Conservation (phyloP, 495 filamentous ascomycete genomes). For the Xylaria cubensis region DNA sequence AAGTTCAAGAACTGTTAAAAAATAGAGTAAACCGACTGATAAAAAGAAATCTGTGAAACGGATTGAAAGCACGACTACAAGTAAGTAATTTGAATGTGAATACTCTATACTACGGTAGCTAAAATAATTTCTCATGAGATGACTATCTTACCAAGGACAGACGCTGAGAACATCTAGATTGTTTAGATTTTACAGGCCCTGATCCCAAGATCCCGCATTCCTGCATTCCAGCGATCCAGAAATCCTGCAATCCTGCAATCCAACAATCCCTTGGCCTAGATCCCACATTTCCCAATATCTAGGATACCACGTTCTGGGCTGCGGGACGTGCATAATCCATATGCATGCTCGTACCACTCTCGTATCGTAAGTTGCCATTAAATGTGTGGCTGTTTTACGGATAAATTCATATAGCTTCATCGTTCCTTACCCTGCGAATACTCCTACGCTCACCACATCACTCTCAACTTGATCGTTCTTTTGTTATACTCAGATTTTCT, state of each 20-base stretch:
- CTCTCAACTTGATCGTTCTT: slow-evolving; percentile 15
- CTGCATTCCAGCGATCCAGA: slow-evolving; percentile 31
- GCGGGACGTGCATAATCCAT: not conserved
- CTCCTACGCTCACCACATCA: slow-evolving; percentile 17
- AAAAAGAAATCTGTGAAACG: not conserved
- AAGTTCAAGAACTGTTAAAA: not conserved
- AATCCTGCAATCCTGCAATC: slow-evolving; percentile 31
- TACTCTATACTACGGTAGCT: not conserved
- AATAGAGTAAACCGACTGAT: not conserved
- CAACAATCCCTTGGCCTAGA: slow-evolving; percentile 26
- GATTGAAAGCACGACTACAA: not conserved
- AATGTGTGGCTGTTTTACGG: slow-evolving; percentile 3
- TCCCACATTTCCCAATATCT: slow-evolving; percentile 21
- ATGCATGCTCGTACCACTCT: slow-evolving; percentile 6
- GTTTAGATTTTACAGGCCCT: slow-evolving; percentile 14
- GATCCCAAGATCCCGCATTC: slow-evolving; percentile 39
- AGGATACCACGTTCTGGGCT: not conserved
- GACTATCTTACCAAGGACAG: slow-evolving; percentile 9
- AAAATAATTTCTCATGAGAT: not conserved
- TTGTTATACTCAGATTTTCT: slow-evolving; percentile 11
- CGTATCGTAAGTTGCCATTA: not conserved
- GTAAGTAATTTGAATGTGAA: slow-evolving; percentile 6
- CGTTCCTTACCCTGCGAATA: not conserved
- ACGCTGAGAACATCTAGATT: slow-evolving; percentile 7
- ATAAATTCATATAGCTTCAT: slow-evolving; percentile 35